Percentiles rank a stretch among this genome's conserved stretches.
Conservation (phyloP, 805 yeast genomes). For the Starmerella floricola region DNA sequence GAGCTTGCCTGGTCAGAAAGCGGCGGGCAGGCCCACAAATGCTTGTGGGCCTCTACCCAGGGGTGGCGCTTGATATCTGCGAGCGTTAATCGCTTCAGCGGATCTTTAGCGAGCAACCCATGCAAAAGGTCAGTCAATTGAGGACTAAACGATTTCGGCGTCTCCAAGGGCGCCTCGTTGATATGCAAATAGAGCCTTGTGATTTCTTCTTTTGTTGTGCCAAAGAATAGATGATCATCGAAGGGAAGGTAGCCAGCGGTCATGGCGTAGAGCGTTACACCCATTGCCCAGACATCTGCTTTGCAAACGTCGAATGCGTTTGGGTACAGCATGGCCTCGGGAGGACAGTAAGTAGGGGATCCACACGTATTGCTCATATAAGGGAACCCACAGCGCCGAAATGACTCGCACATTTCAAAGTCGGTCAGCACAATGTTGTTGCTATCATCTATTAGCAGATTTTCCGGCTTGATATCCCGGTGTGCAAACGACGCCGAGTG, state of each 20-base stretch:
- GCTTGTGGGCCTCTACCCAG: slow-evolving; percentile 1
- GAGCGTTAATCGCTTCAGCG: slow-evolving; percentile 40
- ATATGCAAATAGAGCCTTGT: slow-evolving; percentile 66
- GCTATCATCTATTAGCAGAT: slow-evolving; percentile 48
- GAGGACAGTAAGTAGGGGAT: slow-evolving; percentile 92
- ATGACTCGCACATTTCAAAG: slow-evolving; percentile 63
- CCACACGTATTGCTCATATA: slow-evolving; percentile 82
- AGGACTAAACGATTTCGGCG: slow-evolving; percentile 65
- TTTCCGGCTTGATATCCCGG: slow-evolving; percentile 85
- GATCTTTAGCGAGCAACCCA: slow-evolving; percentile 53
- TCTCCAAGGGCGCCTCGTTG: slow-evolving; percentile 70
- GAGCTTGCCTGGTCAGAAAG: not conserved
- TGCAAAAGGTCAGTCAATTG: slow-evolving; percentile 47
- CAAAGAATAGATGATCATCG: slow-evolving; percentile 72
- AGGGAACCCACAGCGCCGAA: slow-evolving; percentile 29
- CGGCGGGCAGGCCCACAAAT: slow-evolving; percentile 1
- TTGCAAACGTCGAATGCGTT: slow-evolving; percentile 50
- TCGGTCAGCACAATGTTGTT: slow-evolving; percentile 67
- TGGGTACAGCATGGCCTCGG: slow-evolving; percentile 40
- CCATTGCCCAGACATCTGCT: slow-evolving; percentile 94
- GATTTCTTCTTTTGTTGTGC: slow-evolving; percentile 83
- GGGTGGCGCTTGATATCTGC: slow-evolving; percentile 6
- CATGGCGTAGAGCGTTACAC: slow-evolving; percentile 77
- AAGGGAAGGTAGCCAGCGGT: slow-evolving; percentile 83
- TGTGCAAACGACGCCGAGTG: slow-evolving; percentile 64